Evolutionary conservation across 192 early-diverging fungal species (phyloP).

Genomic region (Helicostylum pulchrum): DNA sequence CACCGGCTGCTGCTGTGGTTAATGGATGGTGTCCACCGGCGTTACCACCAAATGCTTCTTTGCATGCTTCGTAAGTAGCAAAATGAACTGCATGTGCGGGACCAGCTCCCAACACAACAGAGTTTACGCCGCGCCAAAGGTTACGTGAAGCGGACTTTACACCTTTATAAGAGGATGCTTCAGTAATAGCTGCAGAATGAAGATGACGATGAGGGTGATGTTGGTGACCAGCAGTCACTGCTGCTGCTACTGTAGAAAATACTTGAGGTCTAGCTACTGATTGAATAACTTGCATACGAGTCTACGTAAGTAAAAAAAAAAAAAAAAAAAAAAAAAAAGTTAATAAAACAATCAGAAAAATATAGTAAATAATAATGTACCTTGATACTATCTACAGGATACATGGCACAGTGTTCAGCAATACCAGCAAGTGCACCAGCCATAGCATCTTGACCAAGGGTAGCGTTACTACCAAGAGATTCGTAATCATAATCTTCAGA

Average conservation of each 20-base stretch:
- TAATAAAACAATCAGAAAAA: neutral
- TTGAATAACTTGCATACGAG: conserved; percentile 87
- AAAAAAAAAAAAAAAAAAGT: neutral
- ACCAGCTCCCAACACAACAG: conserved; percentile 87
- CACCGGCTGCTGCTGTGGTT: conserved; percentile 80
- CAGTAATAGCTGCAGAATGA: neutral
- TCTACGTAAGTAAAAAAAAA: no score
- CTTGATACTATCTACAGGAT: conserved; percentile 93
- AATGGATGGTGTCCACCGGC: conserved; percentile 53
- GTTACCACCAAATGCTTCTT: conserved; percentile 67
- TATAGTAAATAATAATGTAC: conserved; percentile 38
- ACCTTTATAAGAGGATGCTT: conserved; percentile 10
- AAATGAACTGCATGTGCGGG: conserved; percentile 95
- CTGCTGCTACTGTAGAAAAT: conserved; percentile 38
- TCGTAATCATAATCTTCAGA: conserved; percentile 85
- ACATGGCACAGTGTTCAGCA: conserved; percentile 93
- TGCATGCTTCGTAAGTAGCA: conserved; percentile 89
- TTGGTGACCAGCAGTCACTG: conserved; percentile 41
- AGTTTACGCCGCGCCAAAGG: conserved; percentile 92
- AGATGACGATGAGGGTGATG: conserved; percentile 63
- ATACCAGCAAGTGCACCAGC: conserved; percentile 97
- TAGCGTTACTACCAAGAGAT: conserved; percentile 74
- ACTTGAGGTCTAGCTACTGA: conserved; percentile 34
- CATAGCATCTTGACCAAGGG: conserved; percentile 73
- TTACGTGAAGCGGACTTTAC: conserved; percentile 36